A percentile compares a stretch with the other conserved stretches of the same genome.
These are phyloP conservation scores for Rubroboletus satanas DNA, from an alignment of 768 basidiomycete species.

Conservation along the genomic window DNA sequence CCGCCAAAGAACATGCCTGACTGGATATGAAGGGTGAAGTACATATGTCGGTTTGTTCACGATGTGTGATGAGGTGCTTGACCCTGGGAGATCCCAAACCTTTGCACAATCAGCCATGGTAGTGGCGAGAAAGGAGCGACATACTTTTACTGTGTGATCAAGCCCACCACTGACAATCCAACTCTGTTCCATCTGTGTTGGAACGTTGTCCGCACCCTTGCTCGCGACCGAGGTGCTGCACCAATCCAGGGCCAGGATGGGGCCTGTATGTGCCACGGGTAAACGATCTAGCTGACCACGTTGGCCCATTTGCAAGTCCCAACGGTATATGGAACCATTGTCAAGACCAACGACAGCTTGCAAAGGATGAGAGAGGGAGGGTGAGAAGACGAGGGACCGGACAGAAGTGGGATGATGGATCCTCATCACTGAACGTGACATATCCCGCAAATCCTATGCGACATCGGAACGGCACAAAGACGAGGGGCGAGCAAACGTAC, in stretches of 20 bases:
- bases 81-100: slow-evolving; percentile 65
- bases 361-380: slow-evolving; percentile 57
- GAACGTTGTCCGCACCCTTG: slow-evolving; percentile 12
- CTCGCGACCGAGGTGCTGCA: slow-evolving; percentile 33
- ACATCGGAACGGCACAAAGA: background rate
- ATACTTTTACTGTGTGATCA: slow-evolving; percentile 74
- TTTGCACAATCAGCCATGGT: slow-evolving; percentile 23
- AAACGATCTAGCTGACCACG: slow-evolving; percentile 69
- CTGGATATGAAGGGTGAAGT: slow-evolving; percentile 70
- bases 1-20: slow-evolving; percentile 73
- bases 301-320: slow-evolving; percentile 79
- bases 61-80: slow-evolving; percentile 46
- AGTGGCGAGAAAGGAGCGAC: slow-evolving; percentile 1
- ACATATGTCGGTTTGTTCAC: slow-evolving; percentile 64
- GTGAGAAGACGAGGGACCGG: slow-evolving; percentile 67
- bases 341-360: slow-evolving; percentile 68
- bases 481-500: slow-evolving; percentile 35
- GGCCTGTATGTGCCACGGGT: slow-evolving; percentile 66
- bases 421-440: slow-evolving; percentile 63
- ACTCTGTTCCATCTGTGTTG: slow-evolving; percentile 36
- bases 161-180: slow-evolving; percentile 81
- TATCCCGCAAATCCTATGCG: slow-evolving; percentile 65
- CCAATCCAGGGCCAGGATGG: slow-evolving; percentile 77
- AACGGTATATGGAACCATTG: slow-evolving; percentile 69
- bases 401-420: slow-evolving; percentile 69